phyloP scores from a whole-genome alignment of 805 yeast genomes.

The Clavispora vitiphila region DNA sequence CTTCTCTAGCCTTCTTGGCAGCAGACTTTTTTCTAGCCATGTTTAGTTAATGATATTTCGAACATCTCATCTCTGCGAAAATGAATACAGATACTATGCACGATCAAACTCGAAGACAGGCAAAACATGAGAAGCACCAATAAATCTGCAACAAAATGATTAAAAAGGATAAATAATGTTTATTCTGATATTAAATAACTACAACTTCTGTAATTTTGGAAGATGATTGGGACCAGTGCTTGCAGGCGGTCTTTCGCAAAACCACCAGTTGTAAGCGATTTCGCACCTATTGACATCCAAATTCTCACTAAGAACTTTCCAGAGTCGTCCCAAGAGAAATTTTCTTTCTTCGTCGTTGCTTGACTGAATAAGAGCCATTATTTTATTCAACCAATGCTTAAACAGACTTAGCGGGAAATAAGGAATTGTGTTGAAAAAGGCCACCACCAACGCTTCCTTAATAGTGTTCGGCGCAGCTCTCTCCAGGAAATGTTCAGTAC shows the following conservation, averaged over 20 bases:
- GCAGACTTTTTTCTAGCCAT: constrained; percentile 92
- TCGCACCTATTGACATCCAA: constrained; percentile 53
- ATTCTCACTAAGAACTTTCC: constrained; percentile 55
- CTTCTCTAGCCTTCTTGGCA: constrained; percentile 60
- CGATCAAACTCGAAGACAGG: not conserved
- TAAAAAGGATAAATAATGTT: too few relatives aligned
- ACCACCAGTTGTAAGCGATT: constrained; percentile 62
- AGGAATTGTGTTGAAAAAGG: constrained; percentile 50
- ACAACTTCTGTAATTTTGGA: too few relatives aligned
- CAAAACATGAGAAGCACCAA: too few relatives aligned
- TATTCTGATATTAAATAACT: too few relatives aligned
- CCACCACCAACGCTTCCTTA: constrained; percentile 44
- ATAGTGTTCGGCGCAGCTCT: constrained; percentile 33
- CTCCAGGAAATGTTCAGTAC: constrained; percentile 16
- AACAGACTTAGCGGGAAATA: constrained; percentile 42
- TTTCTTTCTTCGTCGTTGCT: constrained; percentile 34
- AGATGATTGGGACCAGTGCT: too few relatives aligned
- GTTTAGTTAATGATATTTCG: not conserved
- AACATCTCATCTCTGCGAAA: constrained; percentile 11
- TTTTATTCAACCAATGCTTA: constrained; percentile 43
- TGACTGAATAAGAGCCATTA: constrained; percentile 30
- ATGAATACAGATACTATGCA: not conserved
- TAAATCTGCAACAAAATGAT: too few relatives aligned
- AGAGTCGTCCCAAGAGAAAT: constrained; percentile 38
- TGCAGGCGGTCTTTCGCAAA: constrained; percentile 27